A percentile compares a stretch with the other conserved stretches of the same genome.
phyloP scores from a whole-genome alignment of 2,329 filamentous ascomycete genomes.

The Dryadomyces quercivorus region DNA sequence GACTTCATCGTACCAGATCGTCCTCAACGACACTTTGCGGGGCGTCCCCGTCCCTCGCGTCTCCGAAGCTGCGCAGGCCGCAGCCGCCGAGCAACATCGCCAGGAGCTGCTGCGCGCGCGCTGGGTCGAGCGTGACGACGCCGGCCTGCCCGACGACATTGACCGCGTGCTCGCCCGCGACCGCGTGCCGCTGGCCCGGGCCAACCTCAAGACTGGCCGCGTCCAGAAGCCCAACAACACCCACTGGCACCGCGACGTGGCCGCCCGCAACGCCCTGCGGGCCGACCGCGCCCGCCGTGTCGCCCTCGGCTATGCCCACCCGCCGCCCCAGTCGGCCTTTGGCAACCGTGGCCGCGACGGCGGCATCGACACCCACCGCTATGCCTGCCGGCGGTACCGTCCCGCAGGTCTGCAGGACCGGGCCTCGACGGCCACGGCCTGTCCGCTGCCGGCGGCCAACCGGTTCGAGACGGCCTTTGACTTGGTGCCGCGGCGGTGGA shows the following conservation, averaged over 20 bases:
- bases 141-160: constrained; percentile 1
- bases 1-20: neutral
- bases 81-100: neutral
- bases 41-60: neutral
- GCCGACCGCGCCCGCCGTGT: constrained; percentile 12
- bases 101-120: neutral
- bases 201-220: too few species aligned
- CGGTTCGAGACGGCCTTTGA: neutral
- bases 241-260: neutral
- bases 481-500: neutral
- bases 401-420: neutral
- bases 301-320: constrained; percentile 7
- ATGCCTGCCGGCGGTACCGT: constrained; percentile 1
- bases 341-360: constrained; percentile 4
- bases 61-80: neutral
- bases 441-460: neutral
- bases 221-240: neutral
- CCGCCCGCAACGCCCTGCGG: constrained; percentile 2
- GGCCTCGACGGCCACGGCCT: neutral
- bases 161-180: constrained; percentile 1
- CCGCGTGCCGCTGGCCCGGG: too few species aligned
- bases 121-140: constrained; percentile 6
- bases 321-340: constrained; percentile 6
- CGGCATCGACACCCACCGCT: constrained; percentile 4
- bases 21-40: constrained; percentile 6